These are phyloP conservation scores for Mucor sp. DNA, from an alignment of 371 early-diverging fungal genomes.

Conservation along the genomic window DNA sequence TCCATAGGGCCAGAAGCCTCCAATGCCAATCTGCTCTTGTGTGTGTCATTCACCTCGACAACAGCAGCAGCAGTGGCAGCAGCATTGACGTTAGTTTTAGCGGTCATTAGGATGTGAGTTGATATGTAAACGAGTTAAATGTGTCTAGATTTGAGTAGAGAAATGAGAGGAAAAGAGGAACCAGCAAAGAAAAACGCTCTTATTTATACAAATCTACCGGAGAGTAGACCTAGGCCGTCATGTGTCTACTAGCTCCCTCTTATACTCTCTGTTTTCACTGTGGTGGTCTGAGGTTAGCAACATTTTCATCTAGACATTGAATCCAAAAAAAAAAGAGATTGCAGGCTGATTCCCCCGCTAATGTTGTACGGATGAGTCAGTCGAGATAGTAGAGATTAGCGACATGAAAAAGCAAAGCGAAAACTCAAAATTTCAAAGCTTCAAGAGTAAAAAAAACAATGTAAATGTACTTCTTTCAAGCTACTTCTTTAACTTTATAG, in stretches of 20 bases:
- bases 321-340: constrained; percentile 1
- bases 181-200: constrained; percentile 2
- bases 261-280: constrained; percentile 5
- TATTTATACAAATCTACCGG: constrained; percentile 18
- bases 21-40: neutral
- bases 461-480: constrained; percentile 6
- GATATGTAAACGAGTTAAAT: neutral
- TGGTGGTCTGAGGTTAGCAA: constrained; percentile 22
- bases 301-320: constrained; percentile 4
- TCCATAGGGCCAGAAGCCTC: neutral
- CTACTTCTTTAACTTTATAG: constrained; percentile 12
- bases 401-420: neutral
- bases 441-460: neutral
- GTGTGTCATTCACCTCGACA: neutral
- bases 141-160: neutral
- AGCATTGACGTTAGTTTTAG: neutral
- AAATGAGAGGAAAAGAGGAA: neutral
- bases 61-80: neutral
- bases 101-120: neutral
- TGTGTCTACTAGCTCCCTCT: constrained; percentile 13
- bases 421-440: neutral
- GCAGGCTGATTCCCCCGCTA: constrained; percentile 6
- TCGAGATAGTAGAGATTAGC: neutral
- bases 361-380: neutral
- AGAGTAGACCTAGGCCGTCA: constrained; percentile 9